Evolutionary conservation across 2,329 filamentous ascomycete species (phyloP).

Genomic region (Dactylellina cionopaga): DNA sequence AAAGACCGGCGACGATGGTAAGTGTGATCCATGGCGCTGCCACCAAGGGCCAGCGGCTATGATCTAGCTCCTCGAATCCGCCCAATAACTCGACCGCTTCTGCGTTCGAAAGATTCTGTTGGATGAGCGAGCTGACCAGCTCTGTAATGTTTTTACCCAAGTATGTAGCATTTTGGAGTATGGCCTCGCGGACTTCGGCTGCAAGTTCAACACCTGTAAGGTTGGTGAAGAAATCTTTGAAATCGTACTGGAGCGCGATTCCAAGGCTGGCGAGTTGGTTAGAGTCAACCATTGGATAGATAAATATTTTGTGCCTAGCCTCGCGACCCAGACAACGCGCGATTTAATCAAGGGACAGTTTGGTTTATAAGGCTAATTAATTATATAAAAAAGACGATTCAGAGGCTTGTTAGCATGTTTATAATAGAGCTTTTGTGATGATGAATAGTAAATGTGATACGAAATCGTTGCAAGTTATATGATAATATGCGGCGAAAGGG

Average conservation of each 20-base stretch:
- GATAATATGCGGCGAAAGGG: no score
- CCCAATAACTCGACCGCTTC: not conserved
- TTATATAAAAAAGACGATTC: no score
- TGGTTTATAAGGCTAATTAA: no score
- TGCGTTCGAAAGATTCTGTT: not conserved
- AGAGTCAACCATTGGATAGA: not conserved
- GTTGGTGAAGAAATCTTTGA: slow-evolving; percentile 1
- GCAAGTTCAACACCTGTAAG: slow-evolving; percentile 3
- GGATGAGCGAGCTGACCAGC: not conserved
- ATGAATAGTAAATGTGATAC: no score
- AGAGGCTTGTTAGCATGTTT: no score
- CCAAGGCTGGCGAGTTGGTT: slow-evolving; percentile 1
- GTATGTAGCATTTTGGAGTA: not conserved
- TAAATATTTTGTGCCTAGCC: no score
- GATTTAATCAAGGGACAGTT: no score
- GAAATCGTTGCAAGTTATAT: no score
- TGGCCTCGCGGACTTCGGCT: not conserved
- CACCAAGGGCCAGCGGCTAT: slow-evolving; percentile 1
- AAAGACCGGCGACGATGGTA: not conserved
- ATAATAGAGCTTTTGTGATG: no score
- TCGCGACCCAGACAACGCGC: no score
- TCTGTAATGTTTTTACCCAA: slow-evolving; percentile 5
- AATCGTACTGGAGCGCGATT: slow-evolving; percentile 6
- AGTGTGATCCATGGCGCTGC: slow-evolving; percentile 3
- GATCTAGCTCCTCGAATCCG: slow-evolving; percentile 1